Percentiles rank a stretch among this genome's conserved stretches.
Evolutionary conservation across 2,329 filamentous ascomycete genomes (phyloP).

Genomic region (Cyclaneusma minus): DNA sequence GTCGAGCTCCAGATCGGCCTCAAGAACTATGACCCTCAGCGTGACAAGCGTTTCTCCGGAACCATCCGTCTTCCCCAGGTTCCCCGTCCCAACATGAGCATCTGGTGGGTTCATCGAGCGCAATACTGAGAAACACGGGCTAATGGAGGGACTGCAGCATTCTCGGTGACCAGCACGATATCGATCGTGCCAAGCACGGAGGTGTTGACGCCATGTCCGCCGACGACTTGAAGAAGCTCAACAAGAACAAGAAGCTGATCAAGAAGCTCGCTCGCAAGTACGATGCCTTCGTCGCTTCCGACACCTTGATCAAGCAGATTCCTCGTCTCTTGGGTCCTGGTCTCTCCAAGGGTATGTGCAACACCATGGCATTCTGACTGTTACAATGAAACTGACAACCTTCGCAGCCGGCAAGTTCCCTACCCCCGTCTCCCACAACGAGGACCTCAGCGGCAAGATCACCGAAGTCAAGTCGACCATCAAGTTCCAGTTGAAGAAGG

Average conservation of each 20-base stretch:
- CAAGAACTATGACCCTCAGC: constrained; percentile 98
- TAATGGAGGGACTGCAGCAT: constrained; percentile 36
- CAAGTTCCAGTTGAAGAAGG: constrained; percentile 99
- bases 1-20: constrained; percentile 86
- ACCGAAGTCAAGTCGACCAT: constrained; percentile 99
- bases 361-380: neutral
- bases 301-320: constrained; percentile 98
- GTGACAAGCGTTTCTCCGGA: constrained; percentile 99
- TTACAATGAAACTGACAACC: constrained; percentile 13
- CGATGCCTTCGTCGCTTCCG: constrained; percentile 97
- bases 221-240: constrained; percentile 99
- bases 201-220: constrained; percentile 96
- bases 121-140: constrained; percentile 6
- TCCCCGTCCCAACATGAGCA: constrained; percentile 79
- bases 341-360: constrained; percentile 75
- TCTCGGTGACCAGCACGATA: constrained; percentile 92
- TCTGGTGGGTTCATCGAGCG: constrained; percentile 42
- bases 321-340: constrained; percentile 97
- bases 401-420: constrained; percentile 93
- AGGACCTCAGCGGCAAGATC: constrained; percentile 90
- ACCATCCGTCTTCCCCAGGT: constrained; percentile 90
- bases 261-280: constrained; percentile 99
- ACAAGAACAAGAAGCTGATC: constrained; percentile 99
- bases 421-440: constrained; percentile 89
- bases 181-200: constrained; percentile 98